A percentile compares a stretch with the other conserved stretches of the same genome.
Conservation (phyloP, 805 yeast species). For the Kregervanrija pseudodelftensis region DNA sequence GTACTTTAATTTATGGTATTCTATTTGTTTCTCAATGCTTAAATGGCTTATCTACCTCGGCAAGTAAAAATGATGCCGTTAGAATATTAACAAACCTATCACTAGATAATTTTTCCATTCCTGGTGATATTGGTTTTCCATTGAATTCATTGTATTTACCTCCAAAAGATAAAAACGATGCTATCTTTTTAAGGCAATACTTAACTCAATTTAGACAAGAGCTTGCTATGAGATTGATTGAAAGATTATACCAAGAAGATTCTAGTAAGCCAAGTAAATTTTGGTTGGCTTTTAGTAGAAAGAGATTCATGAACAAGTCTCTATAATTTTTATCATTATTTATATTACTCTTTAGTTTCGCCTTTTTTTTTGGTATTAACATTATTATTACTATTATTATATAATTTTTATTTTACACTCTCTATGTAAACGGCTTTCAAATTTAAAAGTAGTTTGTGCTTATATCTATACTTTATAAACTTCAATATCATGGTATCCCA, state of each 20-base stretch:
- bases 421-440: background rate
- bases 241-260: slow-evolving; percentile 60
- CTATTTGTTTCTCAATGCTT: slow-evolving; percentile 82
- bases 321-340: slow-evolving; percentile 30
- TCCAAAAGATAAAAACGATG: slow-evolving; percentile 67
- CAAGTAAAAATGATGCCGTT: slow-evolving; percentile 51
- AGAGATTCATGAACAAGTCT: slow-evolving; percentile 92
- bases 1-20: slow-evolving; percentile 90
- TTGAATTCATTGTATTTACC: slow-evolving; percentile 72
- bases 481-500: slow-evolving; percentile 60
- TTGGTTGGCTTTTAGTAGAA: slow-evolving; percentile 94
- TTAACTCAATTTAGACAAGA: slow-evolving; percentile 94
- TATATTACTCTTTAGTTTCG: no score
- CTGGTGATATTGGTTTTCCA: slow-evolving; percentile 95
- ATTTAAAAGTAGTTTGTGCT: no score
- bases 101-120: slow-evolving; percentile 80
- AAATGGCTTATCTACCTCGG: slow-evolving; percentile 44
- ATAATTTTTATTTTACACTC: background rate
- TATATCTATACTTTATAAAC: slow-evolving; percentile 9
- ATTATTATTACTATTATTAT: background rate
- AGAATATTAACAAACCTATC: slow-evolving; percentile 76
- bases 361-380: no score
- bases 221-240: slow-evolving; percentile 70
- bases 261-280: slow-evolving; percentile 67
- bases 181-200: slow-evolving; percentile 73